Evolutionary conservation across 148 eudicot genomes (phyloP).

Genomic region (Rhododendron griersonianum): DNA sequence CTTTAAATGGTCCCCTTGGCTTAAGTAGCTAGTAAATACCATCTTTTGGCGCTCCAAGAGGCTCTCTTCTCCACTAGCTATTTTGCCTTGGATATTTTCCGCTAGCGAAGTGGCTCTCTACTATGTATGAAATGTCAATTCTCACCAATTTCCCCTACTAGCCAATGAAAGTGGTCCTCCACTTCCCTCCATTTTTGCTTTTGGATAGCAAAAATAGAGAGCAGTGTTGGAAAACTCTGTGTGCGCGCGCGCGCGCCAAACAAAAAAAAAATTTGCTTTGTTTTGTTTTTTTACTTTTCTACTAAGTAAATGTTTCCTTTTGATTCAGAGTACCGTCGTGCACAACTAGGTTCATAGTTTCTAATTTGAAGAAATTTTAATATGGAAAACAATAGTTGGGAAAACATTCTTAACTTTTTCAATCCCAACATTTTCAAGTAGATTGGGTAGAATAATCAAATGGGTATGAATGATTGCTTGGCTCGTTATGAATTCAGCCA

Average conservation of each 20-base stretch:
- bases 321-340: neutral
- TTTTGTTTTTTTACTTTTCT: neutral
- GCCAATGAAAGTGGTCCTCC: too few species aligned
- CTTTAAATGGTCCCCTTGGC: too few species aligned
- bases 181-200: too few species aligned
- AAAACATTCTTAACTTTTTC: neutral
- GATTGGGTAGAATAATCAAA: neutral
- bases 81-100: too few species aligned
- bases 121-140: too few species aligned
- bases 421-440: neutral
- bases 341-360: neutral
- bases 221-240: too few species aligned
- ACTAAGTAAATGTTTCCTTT: neutral
- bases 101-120: too few species aligned
- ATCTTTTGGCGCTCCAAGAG: too few species aligned
- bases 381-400: neutral
- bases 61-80: too few species aligned
- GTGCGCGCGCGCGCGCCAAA: neutral
- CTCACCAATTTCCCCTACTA: too few species aligned
- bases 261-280: neutral
- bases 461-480: neutral
- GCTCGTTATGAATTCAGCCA: neutral
- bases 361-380: neutral
- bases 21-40: too few species aligned
- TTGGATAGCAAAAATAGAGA: too few species aligned